Conservation (phyloP, 2,329 filamentous ascomycete species). For the Myriosclerotinia duriaeana region DNA sequence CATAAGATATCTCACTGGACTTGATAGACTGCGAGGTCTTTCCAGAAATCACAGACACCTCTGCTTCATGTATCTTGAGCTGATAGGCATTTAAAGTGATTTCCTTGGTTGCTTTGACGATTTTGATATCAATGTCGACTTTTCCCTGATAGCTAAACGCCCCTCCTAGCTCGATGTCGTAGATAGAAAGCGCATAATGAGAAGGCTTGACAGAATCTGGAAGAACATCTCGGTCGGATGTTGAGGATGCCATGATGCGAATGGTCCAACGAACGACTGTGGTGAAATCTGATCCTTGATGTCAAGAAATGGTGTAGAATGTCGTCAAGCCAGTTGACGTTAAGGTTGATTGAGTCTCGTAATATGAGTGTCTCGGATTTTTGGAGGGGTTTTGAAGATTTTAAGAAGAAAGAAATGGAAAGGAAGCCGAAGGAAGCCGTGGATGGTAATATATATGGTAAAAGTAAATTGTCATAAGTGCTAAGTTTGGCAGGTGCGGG, state of each 20-base stretch:
- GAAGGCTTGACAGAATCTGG: slow-evolving; percentile 69
- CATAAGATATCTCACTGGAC: slow-evolving; percentile 71
- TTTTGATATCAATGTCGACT: slow-evolving; percentile 74
- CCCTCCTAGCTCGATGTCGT: slow-evolving; percentile 69
- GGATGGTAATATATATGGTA: too few relatives aligned
- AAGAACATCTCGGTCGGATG: slow-evolving; percentile 62
- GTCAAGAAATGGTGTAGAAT: neutral
- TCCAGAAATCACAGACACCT: slow-evolving; percentile 58
- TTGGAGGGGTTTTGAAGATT: neutral
- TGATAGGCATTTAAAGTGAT: slow-evolving; percentile 84
- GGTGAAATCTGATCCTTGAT: neutral
- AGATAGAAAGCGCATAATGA: slow-evolving; percentile 83
- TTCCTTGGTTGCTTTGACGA: slow-evolving; percentile 70
- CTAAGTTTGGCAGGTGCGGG: slow-evolving; percentile 6
- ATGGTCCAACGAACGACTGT: neutral
- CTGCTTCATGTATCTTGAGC: slow-evolving; percentile 70
- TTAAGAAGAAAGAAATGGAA: neutral
- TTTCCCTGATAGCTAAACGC: slow-evolving; percentile 79
- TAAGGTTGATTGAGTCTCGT: neutral
- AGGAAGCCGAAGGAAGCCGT: slow-evolving; percentile 16
- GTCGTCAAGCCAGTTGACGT: slow-evolving; percentile 3
- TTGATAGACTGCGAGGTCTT: slow-evolving; percentile 56
- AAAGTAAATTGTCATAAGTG: slow-evolving; percentile 11
- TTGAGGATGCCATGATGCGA: slow-evolving; percentile 34
- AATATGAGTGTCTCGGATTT: neutral